Conservation (phyloP, 306 rosid genomes). For the Vigna mungo region DNA sequence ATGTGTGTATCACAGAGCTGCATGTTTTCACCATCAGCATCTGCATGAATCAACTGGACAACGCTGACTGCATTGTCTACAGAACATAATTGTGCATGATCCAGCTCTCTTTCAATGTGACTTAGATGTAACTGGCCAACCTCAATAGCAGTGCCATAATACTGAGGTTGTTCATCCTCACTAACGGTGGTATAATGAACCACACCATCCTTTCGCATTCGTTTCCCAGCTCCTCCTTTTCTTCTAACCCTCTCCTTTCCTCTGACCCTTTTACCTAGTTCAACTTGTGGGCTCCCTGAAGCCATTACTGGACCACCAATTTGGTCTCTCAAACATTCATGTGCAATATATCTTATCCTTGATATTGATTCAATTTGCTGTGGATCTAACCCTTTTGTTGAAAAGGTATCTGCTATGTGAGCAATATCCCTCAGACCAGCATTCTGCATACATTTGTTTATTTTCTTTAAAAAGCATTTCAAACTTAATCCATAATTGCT, state of each 20-base stretch:
- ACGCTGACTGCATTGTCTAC: conserved; percentile 59
- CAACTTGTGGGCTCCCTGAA: conserved; percentile 62
- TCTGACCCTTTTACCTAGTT: conserved; percentile 80
- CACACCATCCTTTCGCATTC: conserved; percentile 77
- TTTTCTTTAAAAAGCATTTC: conserved; percentile 54
- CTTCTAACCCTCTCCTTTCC: conserved; percentile 99
- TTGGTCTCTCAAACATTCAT: conserved; percentile 96
- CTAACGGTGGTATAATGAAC: conserved; percentile 61
- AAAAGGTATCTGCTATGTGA: conserved; percentile 86
- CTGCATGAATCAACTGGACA: conserved; percentile 62
- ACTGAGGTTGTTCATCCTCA: conserved; percentile 86
- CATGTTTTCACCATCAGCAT: conserved; percentile 55
- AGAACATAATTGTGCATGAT: conserved; percentile 60
- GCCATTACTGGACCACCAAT: conserved; percentile 74
- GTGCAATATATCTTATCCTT: conserved; percentile 83
- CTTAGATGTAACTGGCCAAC: conserved; percentile 65
- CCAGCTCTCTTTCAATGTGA: conserved; percentile 62
- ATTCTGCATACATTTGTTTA: conserved; percentile 69
- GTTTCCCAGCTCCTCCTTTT: conserved; percentile 74
- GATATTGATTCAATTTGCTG: conserved; percentile 82
- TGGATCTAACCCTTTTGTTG: conserved; percentile 85
- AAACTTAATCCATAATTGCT: conserved; percentile 42
- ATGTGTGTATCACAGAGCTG: conserved; percentile 64
- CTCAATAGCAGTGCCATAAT: conserved; percentile 64
- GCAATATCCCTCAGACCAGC: conserved; percentile 97